Evolutionary conservation across 257 asterid species (phyloP), one percentile per base, ranked within the genome.

Genomic region (Verbena officinalis): DNA sequence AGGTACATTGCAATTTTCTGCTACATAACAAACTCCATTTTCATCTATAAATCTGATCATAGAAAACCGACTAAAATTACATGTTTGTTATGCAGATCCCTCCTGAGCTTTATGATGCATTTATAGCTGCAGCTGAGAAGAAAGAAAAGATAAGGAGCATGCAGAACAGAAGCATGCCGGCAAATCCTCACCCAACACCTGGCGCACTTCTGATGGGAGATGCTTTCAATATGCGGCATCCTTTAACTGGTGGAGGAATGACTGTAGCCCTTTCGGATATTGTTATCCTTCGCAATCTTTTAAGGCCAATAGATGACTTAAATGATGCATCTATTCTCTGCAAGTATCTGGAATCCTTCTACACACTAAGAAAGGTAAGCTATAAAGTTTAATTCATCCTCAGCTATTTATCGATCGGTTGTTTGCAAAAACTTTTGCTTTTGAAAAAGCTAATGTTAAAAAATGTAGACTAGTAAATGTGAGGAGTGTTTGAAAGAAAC

Each of bases 241-340:
- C 81, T 55, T 53, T 79, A 42, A 75, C 84, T 1, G 84, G 84
- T 22, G 84, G 84, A 64, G 84, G 84, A 66, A 79, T 75, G 84
- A 79, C 84, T 0, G 79, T 79, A 2, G 79, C 84, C 30, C 66
- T 79, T 13, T 76, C 84, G 4, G 81, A 79, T 44, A 64, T 79
- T 5, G 79, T 73, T 14, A 48, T 79, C 4, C 81, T 79, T 4
- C 77, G 79, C 7, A 69, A 75, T 52, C 84, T 79, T 70, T 79
- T 79, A 7, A 70, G 72, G 51, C 81, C 81, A 7, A 31, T 79
- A 46, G 46, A 4, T 1, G 61, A 75, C 23, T 45, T 79, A 7
- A 56, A 65, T 7, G 77, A 79, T 9, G 70, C 77, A 20, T 7
- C 74, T 19, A 15, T 64, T 7, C 46, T 79, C 6, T 69, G 73